Conservation (phyloP, 305 asterid genomes). For the Salvia sclarea region DNA sequence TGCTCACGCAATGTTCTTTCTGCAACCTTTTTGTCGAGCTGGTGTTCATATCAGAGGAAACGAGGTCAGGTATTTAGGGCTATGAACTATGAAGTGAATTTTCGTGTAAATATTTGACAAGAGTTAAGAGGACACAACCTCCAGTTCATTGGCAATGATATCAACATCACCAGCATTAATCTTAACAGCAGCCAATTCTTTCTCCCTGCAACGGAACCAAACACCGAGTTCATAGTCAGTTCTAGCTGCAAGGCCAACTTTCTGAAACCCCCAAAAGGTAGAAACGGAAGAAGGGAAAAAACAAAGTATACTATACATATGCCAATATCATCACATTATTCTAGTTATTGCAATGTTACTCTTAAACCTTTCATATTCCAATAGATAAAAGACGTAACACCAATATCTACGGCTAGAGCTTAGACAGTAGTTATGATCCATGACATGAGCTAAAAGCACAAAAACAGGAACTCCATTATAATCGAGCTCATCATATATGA, state of each 20-base stretch:
- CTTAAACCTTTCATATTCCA: background rate
- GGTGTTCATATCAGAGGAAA: slow-evolving; percentile 20
- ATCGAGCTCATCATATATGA: background rate
- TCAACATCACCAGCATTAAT: slow-evolving; percentile 82
- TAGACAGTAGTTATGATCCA: background rate
- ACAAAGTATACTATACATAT: background rate
- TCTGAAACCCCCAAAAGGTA: background rate
- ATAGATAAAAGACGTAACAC: background rate
- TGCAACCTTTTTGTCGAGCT: slow-evolving; percentile 95
- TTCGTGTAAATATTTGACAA: background rate
- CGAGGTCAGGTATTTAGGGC: background rate
- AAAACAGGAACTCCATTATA: background rate
- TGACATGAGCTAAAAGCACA: background rate
- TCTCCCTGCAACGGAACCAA: slow-evolving; percentile 50
- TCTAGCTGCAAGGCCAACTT: slow-evolving; percentile 5
- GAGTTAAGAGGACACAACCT: slow-evolving; percentile 45
- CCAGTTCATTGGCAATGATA: slow-evolving; percentile 81
- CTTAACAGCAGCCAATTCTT: slow-evolving; percentile 83
- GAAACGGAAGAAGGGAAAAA: slow-evolving; percentile 7
- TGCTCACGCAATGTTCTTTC: slow-evolving; percentile 89
- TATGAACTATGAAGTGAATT: background rate
- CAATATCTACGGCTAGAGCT: background rate
- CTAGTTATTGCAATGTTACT: background rate
- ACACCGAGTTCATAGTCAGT: slow-evolving; percentile 14
- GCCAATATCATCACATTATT: background rate